These are phyloP conservation scores for Penicillium sp. DNA, from an alignment of 2,329 filamentous ascomycete species.

Conservation along the genomic window DNA sequence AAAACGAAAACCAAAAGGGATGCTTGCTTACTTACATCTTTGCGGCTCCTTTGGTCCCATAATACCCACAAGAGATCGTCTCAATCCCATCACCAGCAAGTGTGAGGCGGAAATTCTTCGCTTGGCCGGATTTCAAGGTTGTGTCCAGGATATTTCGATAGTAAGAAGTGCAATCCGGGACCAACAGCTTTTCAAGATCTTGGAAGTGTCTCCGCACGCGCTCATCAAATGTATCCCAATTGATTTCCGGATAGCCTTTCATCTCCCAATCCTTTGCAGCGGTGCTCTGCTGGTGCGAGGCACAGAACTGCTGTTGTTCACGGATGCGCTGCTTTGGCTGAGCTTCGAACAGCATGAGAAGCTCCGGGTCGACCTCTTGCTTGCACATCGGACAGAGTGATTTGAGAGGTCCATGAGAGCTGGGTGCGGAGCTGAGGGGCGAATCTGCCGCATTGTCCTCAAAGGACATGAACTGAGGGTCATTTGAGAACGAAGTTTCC, in stretches of 20 bases:
- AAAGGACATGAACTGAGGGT: slow-evolving; percentile 12
- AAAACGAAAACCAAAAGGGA: background rate
- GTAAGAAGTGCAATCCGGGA: slow-evolving; percentile 52
- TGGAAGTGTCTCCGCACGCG: slow-evolving; percentile 59
- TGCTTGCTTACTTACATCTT: slow-evolving; percentile 60
- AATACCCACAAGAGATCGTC: slow-evolving; percentile 73
- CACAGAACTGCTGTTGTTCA: slow-evolving; percentile 57
- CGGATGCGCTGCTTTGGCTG: slow-evolving; percentile 35
- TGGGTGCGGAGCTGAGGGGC: slow-evolving; percentile 32
- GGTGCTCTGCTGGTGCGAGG: slow-evolving; percentile 57
- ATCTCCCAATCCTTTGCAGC: slow-evolving; percentile 52
- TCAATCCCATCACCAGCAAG: slow-evolving; percentile 45
- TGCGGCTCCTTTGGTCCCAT: slow-evolving; percentile 71
- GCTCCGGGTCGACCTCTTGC: slow-evolving; percentile 53
- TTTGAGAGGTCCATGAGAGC: slow-evolving; percentile 20
- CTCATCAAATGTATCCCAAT: slow-evolving; percentile 62
- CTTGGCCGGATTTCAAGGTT: slow-evolving; percentile 57
- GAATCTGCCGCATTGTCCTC: slow-evolving; percentile 28
- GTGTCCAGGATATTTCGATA: slow-evolving; percentile 59
- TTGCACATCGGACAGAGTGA: slow-evolving; percentile 67
- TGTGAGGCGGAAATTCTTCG: slow-evolving; percentile 59
- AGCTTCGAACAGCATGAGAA: slow-evolving; percentile 54
- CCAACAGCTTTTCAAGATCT: slow-evolving; percentile 59
- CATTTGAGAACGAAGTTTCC: slow-evolving; percentile 22
- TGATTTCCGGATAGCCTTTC: slow-evolving; percentile 66